These are phyloP conservation scores for Claviceps purpurea DNA, from an alignment of 2,329 filamentous ascomycete species.

Conservation along the genomic window DNA sequence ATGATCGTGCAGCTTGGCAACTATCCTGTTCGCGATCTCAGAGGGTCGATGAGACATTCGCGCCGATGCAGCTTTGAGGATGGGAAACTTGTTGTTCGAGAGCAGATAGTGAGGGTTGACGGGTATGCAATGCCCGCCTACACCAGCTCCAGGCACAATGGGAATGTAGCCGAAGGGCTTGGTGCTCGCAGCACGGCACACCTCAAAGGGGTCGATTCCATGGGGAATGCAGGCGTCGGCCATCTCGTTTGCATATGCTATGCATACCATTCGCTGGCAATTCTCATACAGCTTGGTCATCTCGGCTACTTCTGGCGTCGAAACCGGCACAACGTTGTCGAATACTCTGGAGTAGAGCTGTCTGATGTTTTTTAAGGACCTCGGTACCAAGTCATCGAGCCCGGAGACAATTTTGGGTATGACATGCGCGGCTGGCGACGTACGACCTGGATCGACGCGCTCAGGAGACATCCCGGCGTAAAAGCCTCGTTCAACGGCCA, in stretches of 20 bases:
- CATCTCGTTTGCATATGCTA: conserved; percentile 44
- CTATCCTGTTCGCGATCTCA: conserved; percentile 22
- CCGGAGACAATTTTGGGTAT: conserved; percentile 43
- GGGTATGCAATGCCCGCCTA: conserved; percentile 43
- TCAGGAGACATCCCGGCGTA: conserved; percentile 38
- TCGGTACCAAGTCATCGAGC: conserved; percentile 30
- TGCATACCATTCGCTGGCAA: conserved; percentile 41
- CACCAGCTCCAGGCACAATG: conserved; percentile 32
- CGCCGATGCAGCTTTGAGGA: conserved; percentile 30
- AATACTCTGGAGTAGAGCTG: conserved; percentile 34
- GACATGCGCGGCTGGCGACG: conserved; percentile 22
- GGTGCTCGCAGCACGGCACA: conserved; percentile 32
- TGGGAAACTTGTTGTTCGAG: conserved; percentile 31
- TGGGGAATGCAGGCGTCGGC: conserved; percentile 34
- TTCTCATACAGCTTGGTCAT: conserved; percentile 48
- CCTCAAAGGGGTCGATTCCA: conserved; percentile 36
- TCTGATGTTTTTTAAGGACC: conserved; percentile 30
- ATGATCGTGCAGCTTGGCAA: conserved; percentile 17
- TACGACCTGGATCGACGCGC: conserved; percentile 38
- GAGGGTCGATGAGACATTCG: conserved; percentile 30
- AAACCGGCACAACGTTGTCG: conserved; percentile 33
- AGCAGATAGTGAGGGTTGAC: conserved; percentile 42
- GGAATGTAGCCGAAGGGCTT: conserved; percentile 41
- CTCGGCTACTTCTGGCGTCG: conserved; percentile 39
- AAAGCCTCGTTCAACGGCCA: conserved; percentile 28